These are phyloP conservation scores for Pulveroboletus sp. DNA, from an alignment of 1,284 basidiomycete genomes.

Conservation along the genomic window DNA sequence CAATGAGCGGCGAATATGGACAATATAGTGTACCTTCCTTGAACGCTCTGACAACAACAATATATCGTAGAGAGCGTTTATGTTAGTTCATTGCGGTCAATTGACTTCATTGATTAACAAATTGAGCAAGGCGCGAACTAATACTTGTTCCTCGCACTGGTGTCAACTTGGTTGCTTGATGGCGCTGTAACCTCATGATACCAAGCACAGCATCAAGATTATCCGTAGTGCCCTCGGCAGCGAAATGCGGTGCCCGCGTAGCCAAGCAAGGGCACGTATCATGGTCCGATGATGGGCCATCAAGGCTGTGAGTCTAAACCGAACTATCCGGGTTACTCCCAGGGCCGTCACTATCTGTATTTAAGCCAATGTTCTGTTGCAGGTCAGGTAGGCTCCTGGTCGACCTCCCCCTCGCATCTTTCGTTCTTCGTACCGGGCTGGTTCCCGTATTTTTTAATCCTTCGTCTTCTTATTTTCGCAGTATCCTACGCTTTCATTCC, in stretches of 20 bases:
- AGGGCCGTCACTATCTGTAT: slow-evolving; percentile 1
- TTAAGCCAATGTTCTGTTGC: slow-evolving; percentile 9
- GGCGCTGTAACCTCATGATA: no score
- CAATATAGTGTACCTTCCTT: not conserved
- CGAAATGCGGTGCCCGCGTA: not conserved
- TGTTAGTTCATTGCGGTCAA: not conserved
- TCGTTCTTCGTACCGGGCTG: slow-evolving; percentile 21
- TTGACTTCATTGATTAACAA: not conserved
- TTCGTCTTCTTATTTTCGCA: not conserved
- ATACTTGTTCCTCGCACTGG: no score
- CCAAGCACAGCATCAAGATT: slow-evolving; percentile 1
- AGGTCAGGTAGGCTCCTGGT: slow-evolving; percentile 9
- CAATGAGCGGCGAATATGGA: not conserved
- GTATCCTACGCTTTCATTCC: not conserved
- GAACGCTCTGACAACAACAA: not conserved
- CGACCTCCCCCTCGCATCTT: slow-evolving; percentile 16
- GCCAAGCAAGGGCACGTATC: no score
- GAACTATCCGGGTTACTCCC: not conserved
- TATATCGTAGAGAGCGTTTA: not conserved
- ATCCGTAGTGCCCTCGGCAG: not conserved
- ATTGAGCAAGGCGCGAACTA: not conserved
- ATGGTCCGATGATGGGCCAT: not conserved
- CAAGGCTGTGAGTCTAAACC: slow-evolving; percentile 4
- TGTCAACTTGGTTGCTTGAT: no score
- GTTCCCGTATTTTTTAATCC: slow-evolving; percentile 6